Conservation (phyloP, 2,329 filamentous ascomycete species). For the Pseudopyrenochaeta lycopersici region DNA sequence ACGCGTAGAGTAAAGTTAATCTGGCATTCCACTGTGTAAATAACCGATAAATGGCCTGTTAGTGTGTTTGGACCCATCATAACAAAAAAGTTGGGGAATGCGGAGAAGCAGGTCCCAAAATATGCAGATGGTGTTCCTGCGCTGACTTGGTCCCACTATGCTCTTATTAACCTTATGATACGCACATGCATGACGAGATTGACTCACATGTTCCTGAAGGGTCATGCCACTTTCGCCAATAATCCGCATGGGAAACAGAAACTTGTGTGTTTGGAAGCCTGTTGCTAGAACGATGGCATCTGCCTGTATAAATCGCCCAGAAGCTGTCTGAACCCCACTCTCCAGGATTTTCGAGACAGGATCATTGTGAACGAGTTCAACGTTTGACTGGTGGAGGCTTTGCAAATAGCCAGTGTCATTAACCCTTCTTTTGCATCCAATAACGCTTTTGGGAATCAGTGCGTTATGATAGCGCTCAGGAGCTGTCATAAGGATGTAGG, state of each 20-base stretch:
- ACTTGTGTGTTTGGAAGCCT: neutral
- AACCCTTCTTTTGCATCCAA: neutral
- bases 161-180: too few relatives aligned
- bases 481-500: neutral
- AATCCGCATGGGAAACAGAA: neutral
- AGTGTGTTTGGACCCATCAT: constrained; percentile 43
- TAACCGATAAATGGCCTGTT: constrained; percentile 58
- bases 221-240: constrained; percentile 2
- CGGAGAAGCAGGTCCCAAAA: constrained; percentile 55
- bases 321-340: neutral
- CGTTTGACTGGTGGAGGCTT: neutral
- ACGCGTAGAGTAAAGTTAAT: constrained; percentile 55
- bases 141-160: too few relatives aligned
- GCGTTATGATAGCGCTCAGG: neutral
- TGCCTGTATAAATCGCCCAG: neutral
- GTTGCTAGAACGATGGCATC: neutral
- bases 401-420: neutral
- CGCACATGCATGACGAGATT: too few relatives aligned
- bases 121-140: constrained; percentile 51
- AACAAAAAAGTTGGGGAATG: constrained; percentile 5
- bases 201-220: too few relatives aligned
- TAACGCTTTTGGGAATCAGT: neutral
- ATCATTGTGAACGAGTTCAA: neutral
- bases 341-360: neutral
- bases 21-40: constrained; percentile 59